Evolutionary conservation across 208 protist species (phyloP).

Genomic region (Acanthamoeba quina): DNA sequence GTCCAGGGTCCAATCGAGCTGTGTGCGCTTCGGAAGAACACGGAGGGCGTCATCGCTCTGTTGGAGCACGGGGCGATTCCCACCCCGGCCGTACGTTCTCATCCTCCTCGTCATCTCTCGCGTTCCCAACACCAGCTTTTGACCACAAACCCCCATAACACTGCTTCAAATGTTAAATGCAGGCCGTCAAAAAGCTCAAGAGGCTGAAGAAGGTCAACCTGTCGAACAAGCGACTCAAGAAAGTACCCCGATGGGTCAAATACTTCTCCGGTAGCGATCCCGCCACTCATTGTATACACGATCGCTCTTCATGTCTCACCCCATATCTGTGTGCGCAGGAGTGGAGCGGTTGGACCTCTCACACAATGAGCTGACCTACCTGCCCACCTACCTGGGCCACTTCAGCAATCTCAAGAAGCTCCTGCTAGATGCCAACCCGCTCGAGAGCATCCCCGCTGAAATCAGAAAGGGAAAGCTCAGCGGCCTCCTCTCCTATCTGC

Average conservation of each 20-base stretch:
- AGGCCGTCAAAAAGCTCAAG: conserved; percentile 33
- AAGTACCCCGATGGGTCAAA: conserved; percentile 55
- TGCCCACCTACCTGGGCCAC: conserved; percentile 52
- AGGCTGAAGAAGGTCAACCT: conserved; percentile 50
- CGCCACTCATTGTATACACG: too few relatives aligned
- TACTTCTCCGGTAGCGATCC: conserved; percentile 4
- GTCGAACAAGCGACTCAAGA: conserved; percentile 42
- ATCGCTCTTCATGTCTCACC: too few relatives aligned
- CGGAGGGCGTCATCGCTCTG: conserved; percentile 15
- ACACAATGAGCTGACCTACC: conserved; percentile 50
- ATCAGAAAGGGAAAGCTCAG: conserved; percentile 8
- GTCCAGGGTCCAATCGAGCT: conserved; percentile 39
- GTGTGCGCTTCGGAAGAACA: neutral
- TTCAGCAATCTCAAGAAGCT: conserved; percentile 62
- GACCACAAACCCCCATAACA: too few relatives aligned
- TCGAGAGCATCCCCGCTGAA: conserved; percentile 64
- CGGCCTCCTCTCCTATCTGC: conserved; percentile 44
- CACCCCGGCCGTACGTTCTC: neutral
- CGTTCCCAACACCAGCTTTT: neutral
- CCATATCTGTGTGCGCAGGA: neutral
- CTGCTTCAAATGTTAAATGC: too few relatives aligned
- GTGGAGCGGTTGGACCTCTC: conserved; percentile 40
- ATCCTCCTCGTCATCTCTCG: neutral
- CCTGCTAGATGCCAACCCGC: conserved; percentile 19
- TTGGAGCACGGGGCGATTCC: conserved; percentile 40